phyloP scores from a whole-genome alignment of 306 rosid genomes.

The Dalbergia cultrata region DNA sequence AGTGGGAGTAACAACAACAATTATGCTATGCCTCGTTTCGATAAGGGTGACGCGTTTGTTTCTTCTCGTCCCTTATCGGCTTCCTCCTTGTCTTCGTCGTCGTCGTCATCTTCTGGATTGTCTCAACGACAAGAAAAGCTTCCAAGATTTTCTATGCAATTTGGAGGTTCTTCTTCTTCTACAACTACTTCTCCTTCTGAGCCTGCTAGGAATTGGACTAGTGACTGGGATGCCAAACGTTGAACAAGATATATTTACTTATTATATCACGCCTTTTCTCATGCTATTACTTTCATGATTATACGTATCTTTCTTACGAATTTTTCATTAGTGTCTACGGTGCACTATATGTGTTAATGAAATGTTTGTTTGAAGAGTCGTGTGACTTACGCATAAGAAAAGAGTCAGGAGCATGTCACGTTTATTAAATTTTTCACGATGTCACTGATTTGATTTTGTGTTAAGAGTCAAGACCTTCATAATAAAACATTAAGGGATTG shows the following conservation, averaged over 20 bases:
- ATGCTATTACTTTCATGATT: background rate
- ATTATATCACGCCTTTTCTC: background rate
- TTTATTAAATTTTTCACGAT: background rate
- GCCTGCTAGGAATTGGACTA: constrained; percentile 41
- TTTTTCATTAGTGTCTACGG: background rate
- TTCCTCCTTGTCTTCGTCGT: constrained; percentile 13
- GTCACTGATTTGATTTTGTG: background rate
- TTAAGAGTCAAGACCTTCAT: background rate
- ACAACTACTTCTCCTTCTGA: constrained; percentile 9
- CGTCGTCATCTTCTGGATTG: constrained; percentile 36
- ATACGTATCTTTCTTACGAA: background rate
- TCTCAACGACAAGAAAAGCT: constrained; percentile 44
- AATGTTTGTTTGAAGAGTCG: constrained; percentile 8
- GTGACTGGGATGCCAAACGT: constrained; percentile 28
- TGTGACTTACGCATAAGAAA: background rate
- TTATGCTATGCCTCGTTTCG: constrained; percentile 1
- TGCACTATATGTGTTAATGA: background rate
- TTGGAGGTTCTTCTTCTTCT: constrained; percentile 50
- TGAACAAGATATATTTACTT: background rate
- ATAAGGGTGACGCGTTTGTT: constrained; percentile 18
- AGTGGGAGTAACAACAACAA: background rate
- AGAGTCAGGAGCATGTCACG: background rate
- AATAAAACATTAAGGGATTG: background rate
- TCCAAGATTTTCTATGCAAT: constrained; percentile 45
- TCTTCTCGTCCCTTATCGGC: constrained; percentile 11